Percentiles rank a stretch among this genome's conserved stretches.
Evolutionary conservation across 2,329 filamentous ascomycete species (phyloP).

Genomic region (Dactylella cylindrospora): DNA sequence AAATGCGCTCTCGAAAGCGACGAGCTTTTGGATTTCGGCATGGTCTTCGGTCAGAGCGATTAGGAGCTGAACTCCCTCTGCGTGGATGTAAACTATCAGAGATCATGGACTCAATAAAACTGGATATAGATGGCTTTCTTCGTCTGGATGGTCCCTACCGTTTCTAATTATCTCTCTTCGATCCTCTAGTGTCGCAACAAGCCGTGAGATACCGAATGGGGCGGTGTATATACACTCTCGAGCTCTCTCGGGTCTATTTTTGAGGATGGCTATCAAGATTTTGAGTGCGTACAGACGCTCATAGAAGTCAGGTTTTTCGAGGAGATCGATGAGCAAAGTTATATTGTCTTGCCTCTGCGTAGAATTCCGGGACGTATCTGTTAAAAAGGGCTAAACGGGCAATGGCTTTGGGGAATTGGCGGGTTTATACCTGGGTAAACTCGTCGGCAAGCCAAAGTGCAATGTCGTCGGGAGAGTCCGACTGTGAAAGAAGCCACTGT

Average conservation of each 20-base stretch:
- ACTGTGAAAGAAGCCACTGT: too few species aligned
- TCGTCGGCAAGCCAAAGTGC: constrained; percentile 95
- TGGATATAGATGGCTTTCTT: constrained; percentile 1
- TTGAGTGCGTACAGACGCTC: constrained; percentile 88
- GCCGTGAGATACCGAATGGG: constrained; percentile 79
- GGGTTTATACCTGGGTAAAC: constrained; percentile 75
- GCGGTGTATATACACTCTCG: constrained; percentile 93
- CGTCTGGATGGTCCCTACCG: constrained; percentile 53
- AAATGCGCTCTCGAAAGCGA: constrained; percentile 93
- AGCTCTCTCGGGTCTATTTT: constrained; percentile 82
- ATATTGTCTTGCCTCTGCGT: constrained; percentile 83
- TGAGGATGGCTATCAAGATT: constrained; percentile 80
- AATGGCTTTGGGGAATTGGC: neutral
- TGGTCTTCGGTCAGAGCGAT: constrained; percentile 86
- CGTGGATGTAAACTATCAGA: constrained; percentile 43
- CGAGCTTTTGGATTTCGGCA: constrained; percentile 86
- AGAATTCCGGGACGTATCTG: too few species aligned
- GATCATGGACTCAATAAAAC: constrained; percentile 34
- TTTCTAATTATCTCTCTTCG: constrained; percentile 82
- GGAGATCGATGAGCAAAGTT: constrained; percentile 80
- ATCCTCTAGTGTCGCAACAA: constrained; percentile 83
- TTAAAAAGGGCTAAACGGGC: neutral
- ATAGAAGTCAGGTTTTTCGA: constrained; percentile 86
- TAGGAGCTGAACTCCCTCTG: constrained; percentile 78
- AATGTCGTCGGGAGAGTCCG: constrained; percentile 94